These are phyloP conservation scores for Aspergillus fischeri DNA, from an alignment of 2,329 filamentous ascomycete genomes.

Conservation along the genomic window DNA sequence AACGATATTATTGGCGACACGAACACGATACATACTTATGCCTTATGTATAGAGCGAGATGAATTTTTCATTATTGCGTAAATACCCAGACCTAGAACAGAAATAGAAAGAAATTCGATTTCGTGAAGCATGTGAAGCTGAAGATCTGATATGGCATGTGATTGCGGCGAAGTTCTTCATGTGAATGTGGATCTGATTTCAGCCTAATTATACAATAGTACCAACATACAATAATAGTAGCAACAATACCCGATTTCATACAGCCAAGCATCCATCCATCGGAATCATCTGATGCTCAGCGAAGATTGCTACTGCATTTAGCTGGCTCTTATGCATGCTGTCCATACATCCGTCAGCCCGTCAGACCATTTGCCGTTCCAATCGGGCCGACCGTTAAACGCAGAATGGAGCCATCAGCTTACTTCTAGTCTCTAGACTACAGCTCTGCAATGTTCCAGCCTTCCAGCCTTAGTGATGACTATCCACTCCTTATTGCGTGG, in stretches of 20 bases:
- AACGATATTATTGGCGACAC: not conserved
- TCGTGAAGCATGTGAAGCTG: not conserved
- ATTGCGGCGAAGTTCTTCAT: not conserved
- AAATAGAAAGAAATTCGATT: not conserved
- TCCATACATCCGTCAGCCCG: not conserved
- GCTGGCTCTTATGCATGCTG: not conserved
- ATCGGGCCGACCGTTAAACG: not conserved
- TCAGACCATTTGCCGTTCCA: not conserved
- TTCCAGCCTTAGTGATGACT: not conserved
- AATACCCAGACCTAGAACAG: not conserved
- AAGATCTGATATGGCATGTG: slow-evolving; percentile 3
- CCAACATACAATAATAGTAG: not conserved
- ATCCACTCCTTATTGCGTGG: not conserved
- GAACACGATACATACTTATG: not conserved
- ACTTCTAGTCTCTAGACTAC: too few species aligned
- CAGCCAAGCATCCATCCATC: not conserved
- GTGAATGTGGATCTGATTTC: slow-evolving; percentile 6
- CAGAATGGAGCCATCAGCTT: not conserved
- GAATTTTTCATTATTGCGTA: not conserved
- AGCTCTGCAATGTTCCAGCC: not conserved
- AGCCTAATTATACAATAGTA: not conserved
- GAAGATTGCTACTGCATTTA: not conserved
- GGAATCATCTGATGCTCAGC: not conserved
- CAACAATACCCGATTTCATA: not conserved
- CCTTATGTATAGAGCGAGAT: not conserved